Conservation (phyloP, 2,329 filamentous ascomycete genomes). For the Rutstroemia sydowiana region DNA sequence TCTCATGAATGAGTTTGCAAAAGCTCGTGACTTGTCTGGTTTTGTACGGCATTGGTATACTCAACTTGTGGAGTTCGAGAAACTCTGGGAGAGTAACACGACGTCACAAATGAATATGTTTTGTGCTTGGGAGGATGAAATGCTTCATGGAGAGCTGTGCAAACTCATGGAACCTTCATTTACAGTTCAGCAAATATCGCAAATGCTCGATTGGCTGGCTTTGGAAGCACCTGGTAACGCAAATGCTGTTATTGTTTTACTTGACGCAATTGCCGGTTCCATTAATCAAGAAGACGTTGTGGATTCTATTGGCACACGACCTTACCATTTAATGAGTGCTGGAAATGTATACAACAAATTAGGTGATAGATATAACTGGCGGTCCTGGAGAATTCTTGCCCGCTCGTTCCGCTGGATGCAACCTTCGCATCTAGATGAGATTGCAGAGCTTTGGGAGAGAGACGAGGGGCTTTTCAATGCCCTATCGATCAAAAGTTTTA, state of each 20-base stretch:
- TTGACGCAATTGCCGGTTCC: slow-evolving; percentile 34
- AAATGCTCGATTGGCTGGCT: slow-evolving; percentile 32
- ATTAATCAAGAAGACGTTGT: slow-evolving; percentile 31
- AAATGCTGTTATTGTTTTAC: slow-evolving; percentile 29
- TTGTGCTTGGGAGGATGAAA: slow-evolving; percentile 29
- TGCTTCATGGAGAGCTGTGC: slow-evolving; percentile 21
- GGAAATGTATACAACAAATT: slow-evolving; percentile 18
- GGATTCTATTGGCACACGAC: slow-evolving; percentile 26
- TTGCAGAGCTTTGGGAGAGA: slow-evolving; percentile 18
- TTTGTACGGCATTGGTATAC: slow-evolving; percentile 35
- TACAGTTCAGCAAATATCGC: slow-evolving; percentile 32
- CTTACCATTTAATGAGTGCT: slow-evolving; percentile 30
- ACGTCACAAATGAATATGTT: slow-evolving; percentile 9
- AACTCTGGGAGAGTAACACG: slow-evolving; percentile 17
- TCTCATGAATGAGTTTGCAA: slow-evolving; percentile 35
- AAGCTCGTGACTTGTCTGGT: slow-evolving; percentile 34
- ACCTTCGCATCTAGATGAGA: slow-evolving; percentile 12
- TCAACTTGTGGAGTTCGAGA: slow-evolving; percentile 25
- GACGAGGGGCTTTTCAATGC: slow-evolving; percentile 19
- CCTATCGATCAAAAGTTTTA: neutral
- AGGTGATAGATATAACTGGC: slow-evolving; percentile 24
- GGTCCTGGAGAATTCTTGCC: slow-evolving; percentile 26
- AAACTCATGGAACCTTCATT: slow-evolving; percentile 32
- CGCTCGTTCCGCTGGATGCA: slow-evolving; percentile 19
- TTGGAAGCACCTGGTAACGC: slow-evolving; percentile 20